These are phyloP conservation scores for Viridothelium virens DNA, from an alignment of 495 filamentous ascomycete species.

Conservation along the genomic window DNA sequence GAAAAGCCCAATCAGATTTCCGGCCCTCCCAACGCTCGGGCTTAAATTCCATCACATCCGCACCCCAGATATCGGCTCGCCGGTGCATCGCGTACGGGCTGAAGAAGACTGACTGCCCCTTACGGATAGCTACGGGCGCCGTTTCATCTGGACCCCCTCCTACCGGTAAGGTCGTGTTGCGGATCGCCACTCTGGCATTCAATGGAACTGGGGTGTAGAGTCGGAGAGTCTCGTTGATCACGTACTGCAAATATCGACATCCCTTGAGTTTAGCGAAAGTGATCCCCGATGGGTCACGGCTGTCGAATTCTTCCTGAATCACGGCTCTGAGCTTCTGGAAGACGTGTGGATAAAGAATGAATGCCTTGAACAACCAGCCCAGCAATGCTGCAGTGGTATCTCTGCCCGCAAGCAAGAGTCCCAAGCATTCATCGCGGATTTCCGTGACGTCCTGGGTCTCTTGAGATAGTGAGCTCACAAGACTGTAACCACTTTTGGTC, in stretches of 20 bases:
- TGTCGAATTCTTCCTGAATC: constrained; percentile 11
- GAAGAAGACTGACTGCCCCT: constrained; percentile 21
- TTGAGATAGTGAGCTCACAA: constrained; percentile 35
- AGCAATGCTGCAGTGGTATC: constrained; percentile 41
- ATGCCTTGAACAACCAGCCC: constrained; percentile 10
- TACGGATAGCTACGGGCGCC: constrained; percentile 21
- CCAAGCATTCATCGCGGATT: constrained; percentile 34
- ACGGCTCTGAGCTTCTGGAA: constrained; percentile 18
- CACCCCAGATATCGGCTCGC: constrained; percentile 22
- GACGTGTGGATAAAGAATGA: constrained; percentile 17
- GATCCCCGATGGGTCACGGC: constrained; percentile 14
- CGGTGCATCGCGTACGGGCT: constrained; percentile 26
- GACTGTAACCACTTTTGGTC: constrained; percentile 31
- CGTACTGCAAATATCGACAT: constrained; percentile 19
- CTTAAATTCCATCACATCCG: constrained; percentile 24
- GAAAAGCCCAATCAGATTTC: constrained; percentile 20
- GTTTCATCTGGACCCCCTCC: constrained; percentile 24
- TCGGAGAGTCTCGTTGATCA: constrained; percentile 26
- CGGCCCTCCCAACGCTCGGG: constrained; percentile 27
- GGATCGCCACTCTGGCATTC: constrained; percentile 17
- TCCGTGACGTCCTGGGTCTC: constrained; percentile 31
- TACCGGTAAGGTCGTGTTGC: constrained; percentile 21
- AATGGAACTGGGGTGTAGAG: constrained; percentile 24
- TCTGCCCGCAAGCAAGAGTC: constrained; percentile 33
- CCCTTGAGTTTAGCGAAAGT: constrained; percentile 23